phyloP scores from a whole-genome alignment of 1,284 basidiomycete genomes.

The Trichosporon sp. region DNA sequence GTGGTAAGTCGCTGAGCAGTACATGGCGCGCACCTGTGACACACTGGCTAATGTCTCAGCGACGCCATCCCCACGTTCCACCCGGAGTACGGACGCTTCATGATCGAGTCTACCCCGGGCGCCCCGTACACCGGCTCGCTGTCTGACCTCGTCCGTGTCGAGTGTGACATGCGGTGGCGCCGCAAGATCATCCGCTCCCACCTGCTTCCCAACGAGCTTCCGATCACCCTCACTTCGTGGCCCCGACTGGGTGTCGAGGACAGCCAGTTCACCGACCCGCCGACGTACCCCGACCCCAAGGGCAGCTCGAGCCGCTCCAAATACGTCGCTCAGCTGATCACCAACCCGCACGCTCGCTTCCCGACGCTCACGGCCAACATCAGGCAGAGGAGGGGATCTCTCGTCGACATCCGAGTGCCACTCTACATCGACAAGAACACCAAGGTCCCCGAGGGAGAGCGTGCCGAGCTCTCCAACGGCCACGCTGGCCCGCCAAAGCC shows the following conservation, averaged over 20 bases:
- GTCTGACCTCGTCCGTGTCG: conserved; percentile 79
- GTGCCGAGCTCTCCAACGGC: conserved; percentile 27
- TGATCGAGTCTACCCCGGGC: conserved; percentile 97
- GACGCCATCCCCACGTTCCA: conserved; percentile 86
- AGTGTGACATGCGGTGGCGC: conserved; percentile 89
- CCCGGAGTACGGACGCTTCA: conserved; percentile 96
- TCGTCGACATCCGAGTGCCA: conserved; percentile 94
- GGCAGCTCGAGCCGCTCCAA: conserved; percentile 72
- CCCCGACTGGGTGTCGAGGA: conserved; percentile 84
- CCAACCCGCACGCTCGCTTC: conserved; percentile 94
- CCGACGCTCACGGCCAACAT: conserved; percentile 93
- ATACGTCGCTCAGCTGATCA: conserved; percentile 93
- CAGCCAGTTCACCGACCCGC: conserved; percentile 81
- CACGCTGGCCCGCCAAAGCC: conserved; percentile 44
- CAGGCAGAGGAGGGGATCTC: conserved; percentile 78
- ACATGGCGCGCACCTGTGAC: background rate
- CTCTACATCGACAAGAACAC: conserved; percentile 86
- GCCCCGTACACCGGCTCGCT: conserved; percentile 85
- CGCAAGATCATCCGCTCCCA: conserved; percentile 79
- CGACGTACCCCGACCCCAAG: conserved; percentile 69
- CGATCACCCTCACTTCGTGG: conserved; percentile 92
- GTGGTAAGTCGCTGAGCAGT: background rate
- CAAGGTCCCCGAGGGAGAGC: conserved; percentile 26
- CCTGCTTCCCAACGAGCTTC: conserved; percentile 79
- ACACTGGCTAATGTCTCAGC: conserved; percentile 49